Base-by-base conservation (phyloP, 2,329 filamentous ascomycete genomes). In the Fusarium mangiferae region DNA sequence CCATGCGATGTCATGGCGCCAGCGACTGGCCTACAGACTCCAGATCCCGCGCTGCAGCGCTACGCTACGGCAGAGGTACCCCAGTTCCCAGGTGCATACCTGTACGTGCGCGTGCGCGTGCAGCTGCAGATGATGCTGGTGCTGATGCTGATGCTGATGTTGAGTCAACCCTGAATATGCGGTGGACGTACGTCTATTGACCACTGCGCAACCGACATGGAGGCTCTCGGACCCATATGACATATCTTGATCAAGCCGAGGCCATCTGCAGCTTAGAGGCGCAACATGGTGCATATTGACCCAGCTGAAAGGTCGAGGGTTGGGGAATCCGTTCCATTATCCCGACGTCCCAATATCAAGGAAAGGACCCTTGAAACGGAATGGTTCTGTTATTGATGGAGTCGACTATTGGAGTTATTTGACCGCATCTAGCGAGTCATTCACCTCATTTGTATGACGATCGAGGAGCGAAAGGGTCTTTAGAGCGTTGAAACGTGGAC, bases 221-320 rank as follows among this genome's bases (percentile, higher is more conserved):
- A 64, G 70, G 66, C 60, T 73, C 62, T 38, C 41, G 62, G 58
- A 57, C 57, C 74, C 70, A 66, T 72, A 70, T 70, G 73, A 70
- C 73, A 63, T 66, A 68, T 72, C 44, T 65, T 61, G 56, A 71
- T 71, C 56, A 49, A 66, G 56, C 46, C 64, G 56, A 72, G 48
- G 49, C 65, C 70, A 73, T 41, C 70, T 73, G 70, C 70, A 73
- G 70, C 60, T 73, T 62, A 62, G 70, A 62, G 70, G 70, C 70
- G 44, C 66, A 46, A 70, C 36, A 59, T 70, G 66, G 66, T 73
- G 70, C 57, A 70, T 55, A 70, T 73, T 73, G 70, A 71, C 52
- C 51, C 70, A 73, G 70, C 70, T 73, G 61, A 73, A 70, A 56
- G 66, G 70, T 73, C 70, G 61, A 73, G 70, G 70, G 70, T 71